Evolutionary conservation across 257 asterid species (phyloP).

Genomic region (Leonotis leonurus): DNA sequence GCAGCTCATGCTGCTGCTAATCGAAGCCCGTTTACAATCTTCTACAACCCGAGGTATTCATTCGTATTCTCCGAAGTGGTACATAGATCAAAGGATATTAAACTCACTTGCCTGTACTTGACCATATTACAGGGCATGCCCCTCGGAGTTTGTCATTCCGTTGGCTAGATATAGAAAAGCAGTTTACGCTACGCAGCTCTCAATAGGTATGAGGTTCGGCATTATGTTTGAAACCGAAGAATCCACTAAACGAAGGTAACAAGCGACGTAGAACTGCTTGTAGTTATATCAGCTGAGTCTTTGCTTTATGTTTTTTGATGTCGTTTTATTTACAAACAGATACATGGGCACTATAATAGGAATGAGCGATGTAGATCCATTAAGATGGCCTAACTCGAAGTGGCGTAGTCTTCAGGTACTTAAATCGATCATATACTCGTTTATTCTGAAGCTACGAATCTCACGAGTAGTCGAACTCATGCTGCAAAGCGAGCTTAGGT

Average conservation of each 20-base stretch:
- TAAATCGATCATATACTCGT: background rate
- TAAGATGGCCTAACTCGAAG: constrained; percentile 92
- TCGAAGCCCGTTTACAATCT: constrained; percentile 73
- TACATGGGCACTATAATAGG: constrained; percentile 88
- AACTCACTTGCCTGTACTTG: background rate
- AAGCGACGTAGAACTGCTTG: background rate
- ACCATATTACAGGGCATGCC: constrained; percentile 62
- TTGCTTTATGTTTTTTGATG: background rate
- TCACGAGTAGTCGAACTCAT: too few relatives aligned
- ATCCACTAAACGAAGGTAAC: constrained; percentile 79
- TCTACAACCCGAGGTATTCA: constrained; percentile 96
- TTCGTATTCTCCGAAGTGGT: background rate
- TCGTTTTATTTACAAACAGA: constrained; percentile 28
- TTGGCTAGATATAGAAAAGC: constrained; percentile 65
- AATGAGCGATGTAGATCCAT: constrained; percentile 72
- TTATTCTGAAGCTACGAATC: background rate
- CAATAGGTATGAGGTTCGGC: constrained; percentile 89
- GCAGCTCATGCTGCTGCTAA: constrained; percentile 98
- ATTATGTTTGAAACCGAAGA: constrained; percentile 99
- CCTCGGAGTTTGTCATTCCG: constrained; percentile 89
- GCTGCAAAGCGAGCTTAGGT: too few relatives aligned
- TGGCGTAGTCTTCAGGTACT: constrained; percentile 94
- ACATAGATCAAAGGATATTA: background rate
- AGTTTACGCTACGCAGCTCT: constrained; percentile 61
- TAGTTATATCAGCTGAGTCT: background rate